Evolutionary conservation across 2,329 filamentous ascomycete genomes (phyloP), one percentile per base, ranked within the genome.

Genomic region (Hypoxylon sp.): DNA sequence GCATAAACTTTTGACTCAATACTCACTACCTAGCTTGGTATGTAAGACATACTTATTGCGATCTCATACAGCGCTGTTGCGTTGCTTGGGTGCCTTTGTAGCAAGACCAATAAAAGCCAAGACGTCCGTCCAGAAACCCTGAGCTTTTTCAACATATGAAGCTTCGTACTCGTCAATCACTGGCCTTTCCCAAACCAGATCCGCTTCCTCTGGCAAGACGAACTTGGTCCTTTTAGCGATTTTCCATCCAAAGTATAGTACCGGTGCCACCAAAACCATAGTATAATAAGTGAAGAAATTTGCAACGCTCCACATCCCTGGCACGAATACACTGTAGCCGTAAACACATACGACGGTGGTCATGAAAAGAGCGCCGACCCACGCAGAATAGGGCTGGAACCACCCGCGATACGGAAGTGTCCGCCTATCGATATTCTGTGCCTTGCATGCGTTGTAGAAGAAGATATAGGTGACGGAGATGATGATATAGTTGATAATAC

Each of bases 201-300:
- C 87, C 1, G 83, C 81, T 73, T 91, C 86, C 6, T 81, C 75
- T 0, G 88, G 80, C 3, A 78, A 79, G 31, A 88, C 79, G 53
- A 85, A 78, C 67, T 83, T 83, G 1, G 89, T 91, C 62, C 80
- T 81, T 80, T 90, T 88, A 76, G 89, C 14, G 0, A 91, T 3
- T 79, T 92, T 92, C 88, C 89, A 92, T 71, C 81, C 81, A 19
- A 85, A 88, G 80, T 85, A 85, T 24, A 81, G 75, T 75, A 85
- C 82, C 69, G 85, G 84, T 19, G 71, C 81, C 3, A 81, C 75
- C 17, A 81, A 79, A 35, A 77, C 74, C 83, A 79, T 84, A n/a
- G 80, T 80, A 72, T 87, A 89, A 75, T 88, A 86, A 10, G 76
- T 69, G 42, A 77, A 76, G 66, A 77, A 77, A 26, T 53, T 67